Conservation (phyloP, 2,329 filamentous ascomycete species). For the Colletotrichum agaves region DNA sequence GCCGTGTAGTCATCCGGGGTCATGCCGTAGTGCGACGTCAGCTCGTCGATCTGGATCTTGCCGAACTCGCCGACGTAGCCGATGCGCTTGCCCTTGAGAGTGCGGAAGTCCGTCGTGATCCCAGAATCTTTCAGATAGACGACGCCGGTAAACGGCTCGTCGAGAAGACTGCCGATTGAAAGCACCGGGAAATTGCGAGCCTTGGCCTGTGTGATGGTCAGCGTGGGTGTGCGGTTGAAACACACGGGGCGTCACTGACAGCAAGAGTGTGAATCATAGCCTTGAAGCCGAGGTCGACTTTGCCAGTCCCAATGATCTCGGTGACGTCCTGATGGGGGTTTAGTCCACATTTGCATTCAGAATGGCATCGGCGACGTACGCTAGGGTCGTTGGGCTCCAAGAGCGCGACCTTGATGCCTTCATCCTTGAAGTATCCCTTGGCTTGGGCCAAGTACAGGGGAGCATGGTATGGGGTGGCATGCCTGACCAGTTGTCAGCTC, state of each 20-base stretch:
- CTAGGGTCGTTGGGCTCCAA: conserved; percentile 82
- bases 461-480: conserved; percentile 84
- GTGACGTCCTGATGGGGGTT: conserved; percentile 71
- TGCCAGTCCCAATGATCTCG: conserved; percentile 81
- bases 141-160: conserved; percentile 83
- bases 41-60: conserved; percentile 86
- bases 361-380: conserved; percentile 51
- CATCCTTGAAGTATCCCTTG: conserved; percentile 79
- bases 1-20: conserved; percentile 78
- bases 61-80: conserved; percentile 85
- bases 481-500: conserved; percentile 59
- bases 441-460: conserved; percentile 81
- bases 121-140: conserved; percentile 80
- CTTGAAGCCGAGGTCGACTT: conserved; percentile 83
- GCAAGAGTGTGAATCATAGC: conserved; percentile 87
- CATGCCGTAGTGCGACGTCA: conserved; percentile 83
- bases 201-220: conserved; percentile 66
- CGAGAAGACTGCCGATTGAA: conserved; percentile 79
- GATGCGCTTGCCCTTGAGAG: conserved; percentile 80
- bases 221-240: background rate
- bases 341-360: background rate
- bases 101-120: conserved; percentile 79
- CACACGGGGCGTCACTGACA: conserved; percentile 51
- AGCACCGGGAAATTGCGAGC: conserved; percentile 78
- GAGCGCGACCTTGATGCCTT: conserved; percentile 81